These are phyloP conservation scores for Lichtheimia corymbifera DNA, from an alignment of 371 early-diverging fungal genomes.

Conservation along the genomic window DNA sequence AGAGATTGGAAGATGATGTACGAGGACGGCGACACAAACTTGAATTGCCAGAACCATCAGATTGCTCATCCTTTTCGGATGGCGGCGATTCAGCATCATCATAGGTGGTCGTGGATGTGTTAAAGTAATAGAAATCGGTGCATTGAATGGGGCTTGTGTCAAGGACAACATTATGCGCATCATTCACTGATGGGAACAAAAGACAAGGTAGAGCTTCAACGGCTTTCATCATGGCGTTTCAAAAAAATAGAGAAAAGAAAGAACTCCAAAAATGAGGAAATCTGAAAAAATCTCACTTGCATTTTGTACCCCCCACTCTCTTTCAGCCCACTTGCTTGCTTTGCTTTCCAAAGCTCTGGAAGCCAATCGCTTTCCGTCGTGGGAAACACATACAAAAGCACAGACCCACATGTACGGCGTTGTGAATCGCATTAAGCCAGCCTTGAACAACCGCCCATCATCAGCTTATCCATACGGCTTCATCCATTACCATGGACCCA, in stretches of 20 bases:
- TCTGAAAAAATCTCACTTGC: background rate
- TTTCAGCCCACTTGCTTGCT: too few relatives aligned
- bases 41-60: background rate
- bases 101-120: too few relatives aligned
- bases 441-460: too few relatives aligned
- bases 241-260: background rate
- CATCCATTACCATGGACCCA: too few relatives aligned
- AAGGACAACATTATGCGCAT: slow-evolving; percentile 1
- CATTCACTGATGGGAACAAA: background rate
- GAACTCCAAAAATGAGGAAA: slow-evolving; percentile 1
- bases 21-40: background rate
- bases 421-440: too few relatives aligned
- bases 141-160: slow-evolving; percentile 28
- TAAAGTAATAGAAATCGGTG: slow-evolving; percentile 24
- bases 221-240: slow-evolving; percentile 5
- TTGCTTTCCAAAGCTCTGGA: too few relatives aligned
- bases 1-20: slow-evolving; percentile 10
- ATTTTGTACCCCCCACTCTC: too few relatives aligned
- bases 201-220: background rate
- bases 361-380: too few relatives aligned
- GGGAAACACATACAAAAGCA: too few relatives aligned
- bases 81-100: background rate
- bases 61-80: background rate
- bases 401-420: too few relatives aligned
- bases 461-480: too few relatives aligned